Percentiles rank a stretch among this genome's conserved stretches.
Conservation (phyloP, 23 red algal species). For the Gracilariopsis chorda region DNA sequence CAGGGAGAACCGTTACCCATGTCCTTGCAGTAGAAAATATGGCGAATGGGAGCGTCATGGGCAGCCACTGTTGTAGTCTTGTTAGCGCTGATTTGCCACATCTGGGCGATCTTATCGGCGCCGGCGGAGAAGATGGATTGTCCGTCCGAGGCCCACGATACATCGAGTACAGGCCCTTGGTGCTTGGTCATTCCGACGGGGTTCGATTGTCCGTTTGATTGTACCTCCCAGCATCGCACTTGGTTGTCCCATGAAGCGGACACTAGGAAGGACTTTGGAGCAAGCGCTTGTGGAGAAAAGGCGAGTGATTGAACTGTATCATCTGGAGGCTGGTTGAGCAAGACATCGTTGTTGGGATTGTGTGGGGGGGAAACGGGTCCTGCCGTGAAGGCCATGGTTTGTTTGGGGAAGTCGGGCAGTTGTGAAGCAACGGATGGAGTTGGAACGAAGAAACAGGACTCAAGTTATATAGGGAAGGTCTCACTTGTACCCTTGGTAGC, state of each 20-base stretch:
- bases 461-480: no score
- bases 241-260: slow-evolving; percentile 95
- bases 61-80: slow-evolving; percentile 68
- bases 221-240: slow-evolving; percentile 93
- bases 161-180: slow-evolving; percentile 81
- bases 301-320: slow-evolving; percentile 88
- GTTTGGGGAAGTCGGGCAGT: no score
- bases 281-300: slow-evolving; percentile 90
- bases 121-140: slow-evolving; percentile 86
- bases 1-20: slow-evolving; percentile 77
- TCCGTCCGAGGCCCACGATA: slow-evolving; percentile 82
- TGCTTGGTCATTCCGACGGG: slow-evolving; percentile 86
- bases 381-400: slow-evolving; percentile 32
- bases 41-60: slow-evolving; percentile 87
- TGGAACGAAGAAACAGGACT: no score
- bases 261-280: slow-evolving; percentile 82
- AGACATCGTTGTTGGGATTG: slow-evolving; percentile 96
- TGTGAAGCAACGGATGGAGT: no score
- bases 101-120: slow-evolving; percentile 78
- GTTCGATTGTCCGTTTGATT: slow-evolving; percentile 66
- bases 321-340: slow-evolving; percentile 83
- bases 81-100: slow-evolving; percentile 82
- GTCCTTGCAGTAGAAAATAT: slow-evolving; percentile 79
- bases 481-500: no score
- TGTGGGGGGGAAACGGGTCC: slow-evolving; percentile 19